Evolutionary conservation across 176 grass and related monocot species (phyloP).

Genomic region (Triticum turgidum): DNA sequence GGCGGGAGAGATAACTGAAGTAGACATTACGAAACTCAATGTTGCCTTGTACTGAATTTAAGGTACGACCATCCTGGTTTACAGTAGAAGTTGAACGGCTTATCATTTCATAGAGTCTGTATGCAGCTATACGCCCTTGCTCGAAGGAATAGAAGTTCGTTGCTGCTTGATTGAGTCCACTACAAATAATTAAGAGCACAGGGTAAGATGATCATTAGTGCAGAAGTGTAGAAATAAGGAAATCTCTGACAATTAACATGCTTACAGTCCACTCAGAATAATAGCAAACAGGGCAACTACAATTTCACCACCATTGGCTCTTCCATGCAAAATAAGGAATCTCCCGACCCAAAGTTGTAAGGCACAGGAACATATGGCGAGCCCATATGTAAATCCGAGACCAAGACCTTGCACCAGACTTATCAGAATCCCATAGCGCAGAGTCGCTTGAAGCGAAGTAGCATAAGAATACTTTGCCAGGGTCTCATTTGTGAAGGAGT

Average conservation of each 20-base stretch:
- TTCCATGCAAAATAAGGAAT: slow-evolving; percentile 71
- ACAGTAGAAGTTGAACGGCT: slow-evolving; percentile 77
- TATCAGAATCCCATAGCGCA: slow-evolving; percentile 94
- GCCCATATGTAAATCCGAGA: slow-evolving; percentile 98
- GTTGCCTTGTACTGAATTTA: slow-evolving; percentile 81
- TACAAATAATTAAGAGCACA: slow-evolving; percentile 40
- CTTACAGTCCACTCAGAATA: slow-evolving; percentile 97
- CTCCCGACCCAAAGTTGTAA: slow-evolving; percentile 97
- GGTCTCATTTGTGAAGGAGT: slow-evolving; percentile 95
- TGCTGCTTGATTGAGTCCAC: slow-evolving; percentile 96
- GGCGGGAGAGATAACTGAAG: slow-evolving; percentile 96
- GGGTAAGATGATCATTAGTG: slow-evolving; percentile 22
- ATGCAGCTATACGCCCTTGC: slow-evolving; percentile 98
- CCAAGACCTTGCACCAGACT: slow-evolving; percentile 98
- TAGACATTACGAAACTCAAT: slow-evolving; percentile 99
- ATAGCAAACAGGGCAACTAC: slow-evolving; percentile 81
- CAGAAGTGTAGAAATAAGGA: slow-evolving; percentile 22
- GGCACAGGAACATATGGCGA: slow-evolving; percentile 98
- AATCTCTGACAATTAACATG: slow-evolving; percentile 1
- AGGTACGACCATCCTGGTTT: slow-evolving; percentile 79
- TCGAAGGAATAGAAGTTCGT: slow-evolving; percentile 99
- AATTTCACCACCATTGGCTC: slow-evolving; percentile 93
- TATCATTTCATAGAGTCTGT: slow-evolving; percentile 98
- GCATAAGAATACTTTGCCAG: slow-evolving; percentile 99
- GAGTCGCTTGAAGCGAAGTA: slow-evolving; percentile 95